phyloP scores from a whole-genome alignment of 352 stramenopile species.

The Phytophthora quininea region DNA sequence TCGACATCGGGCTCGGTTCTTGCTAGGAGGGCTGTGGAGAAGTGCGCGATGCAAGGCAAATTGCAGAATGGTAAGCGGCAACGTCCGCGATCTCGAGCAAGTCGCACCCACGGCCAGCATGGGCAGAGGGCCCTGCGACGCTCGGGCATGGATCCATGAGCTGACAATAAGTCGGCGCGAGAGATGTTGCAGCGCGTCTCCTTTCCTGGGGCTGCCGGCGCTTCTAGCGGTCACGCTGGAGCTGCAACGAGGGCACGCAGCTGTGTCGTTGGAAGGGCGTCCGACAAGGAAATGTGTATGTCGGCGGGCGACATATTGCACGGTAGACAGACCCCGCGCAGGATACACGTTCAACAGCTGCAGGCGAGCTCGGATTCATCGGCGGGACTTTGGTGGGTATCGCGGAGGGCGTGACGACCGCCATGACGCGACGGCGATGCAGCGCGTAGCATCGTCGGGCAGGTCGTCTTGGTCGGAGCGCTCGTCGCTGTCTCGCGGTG shows the following conservation, averaged over 20 bases:
- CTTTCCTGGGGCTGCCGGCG: neutral
- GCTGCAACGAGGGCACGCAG: neutral
- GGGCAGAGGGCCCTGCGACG: too few relatives aligned
- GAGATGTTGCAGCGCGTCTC: neutral
- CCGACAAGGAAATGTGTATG: neutral
- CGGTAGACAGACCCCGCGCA: neutral
- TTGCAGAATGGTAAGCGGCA: constrained; percentile 28
- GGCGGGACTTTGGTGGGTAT: neutral
- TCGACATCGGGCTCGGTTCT: constrained; percentile 10
- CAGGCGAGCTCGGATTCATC: neutral
- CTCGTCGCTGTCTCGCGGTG: neutral
- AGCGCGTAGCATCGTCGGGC: neutral
- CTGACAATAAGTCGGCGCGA: neutral
- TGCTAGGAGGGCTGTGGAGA: neutral
- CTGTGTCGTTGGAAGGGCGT: neutral
- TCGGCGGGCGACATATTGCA: constrained; percentile 1
- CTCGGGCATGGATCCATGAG: too few relatives aligned
- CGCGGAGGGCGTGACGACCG: neutral
- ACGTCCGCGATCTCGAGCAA: neutral
- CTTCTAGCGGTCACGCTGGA: neutral
- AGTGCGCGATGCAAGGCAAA: constrained; percentile 24
- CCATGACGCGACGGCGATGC: neutral
- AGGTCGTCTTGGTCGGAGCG: neutral
- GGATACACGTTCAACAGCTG: constrained; percentile 2
- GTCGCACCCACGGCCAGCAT: neutral